phyloP scores from a whole-genome alignment of 179 eudicot species.

The Heliamphora pulchella region DNA sequence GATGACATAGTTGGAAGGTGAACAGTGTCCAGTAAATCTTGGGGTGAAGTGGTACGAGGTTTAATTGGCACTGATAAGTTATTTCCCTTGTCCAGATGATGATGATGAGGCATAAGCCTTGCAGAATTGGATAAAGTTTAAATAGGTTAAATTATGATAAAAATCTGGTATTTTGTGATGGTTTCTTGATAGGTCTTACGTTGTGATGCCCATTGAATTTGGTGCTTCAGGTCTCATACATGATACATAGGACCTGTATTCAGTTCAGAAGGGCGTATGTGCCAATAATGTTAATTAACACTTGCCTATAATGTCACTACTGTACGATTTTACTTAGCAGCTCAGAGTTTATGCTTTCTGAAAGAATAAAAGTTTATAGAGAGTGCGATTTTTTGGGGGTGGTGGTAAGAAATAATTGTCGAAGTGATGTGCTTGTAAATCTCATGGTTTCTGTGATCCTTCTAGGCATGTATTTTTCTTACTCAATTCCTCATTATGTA shows the following conservation, averaged over 20 bases:
- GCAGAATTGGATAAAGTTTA: not conserved
- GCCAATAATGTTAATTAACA: not conserved
- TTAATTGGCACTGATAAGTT: not conserved
- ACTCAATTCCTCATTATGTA: not conserved
- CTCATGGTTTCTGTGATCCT: not conserved
- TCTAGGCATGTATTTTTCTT: not conserved
- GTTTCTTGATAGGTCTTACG: not conserved
- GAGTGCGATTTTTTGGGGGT: too few relatives aligned
- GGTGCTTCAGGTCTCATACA: not conserved
- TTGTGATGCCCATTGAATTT: not conserved
- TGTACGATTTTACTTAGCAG: not conserved
- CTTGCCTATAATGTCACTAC: not conserved
- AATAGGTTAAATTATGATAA: not conserved
- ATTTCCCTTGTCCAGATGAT: not conserved
- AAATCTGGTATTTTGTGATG: not conserved
- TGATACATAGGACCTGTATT: not conserved
- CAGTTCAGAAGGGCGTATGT: not conserved
- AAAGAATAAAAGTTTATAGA: not conserved
- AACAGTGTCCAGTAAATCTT: conserved; percentile 2
- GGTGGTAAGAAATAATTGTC: not conserved
- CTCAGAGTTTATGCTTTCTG: not conserved
- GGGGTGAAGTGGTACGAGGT: not conserved
- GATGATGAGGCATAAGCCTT: not conserved
- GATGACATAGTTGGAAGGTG: not conserved
- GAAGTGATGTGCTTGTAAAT: not conserved